phyloP scores from a whole-genome alignment of 1,284 basidiomycete genomes.

The Tylopilus orsonianus region DNA sequence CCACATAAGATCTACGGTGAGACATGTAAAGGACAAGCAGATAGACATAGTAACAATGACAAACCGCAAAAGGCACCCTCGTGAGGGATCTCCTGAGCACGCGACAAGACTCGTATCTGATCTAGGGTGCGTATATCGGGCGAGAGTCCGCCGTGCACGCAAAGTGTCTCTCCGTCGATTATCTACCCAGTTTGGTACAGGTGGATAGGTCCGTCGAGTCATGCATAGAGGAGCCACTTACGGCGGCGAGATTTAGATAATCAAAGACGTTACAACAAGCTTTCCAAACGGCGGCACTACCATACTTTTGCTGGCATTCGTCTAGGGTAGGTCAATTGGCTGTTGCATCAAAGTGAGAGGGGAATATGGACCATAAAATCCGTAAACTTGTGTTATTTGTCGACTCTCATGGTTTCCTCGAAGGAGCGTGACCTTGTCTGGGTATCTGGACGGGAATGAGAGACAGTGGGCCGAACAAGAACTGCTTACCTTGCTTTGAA shows the following conservation, averaged over 20 bases:
- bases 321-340: constrained; percentile 47
- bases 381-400: constrained; percentile 98
- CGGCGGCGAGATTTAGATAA: constrained; percentile 90
- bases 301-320: constrained; percentile 96
- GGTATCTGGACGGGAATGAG: constrained; percentile 60
- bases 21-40: background rate
- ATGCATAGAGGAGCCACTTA: constrained; percentile 40
- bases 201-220: background rate
- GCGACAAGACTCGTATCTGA: constrained; percentile 87
- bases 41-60: constrained; percentile 21
- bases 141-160: constrained; percentile 91
- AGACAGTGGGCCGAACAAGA: background rate
- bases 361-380: constrained; percentile 81
- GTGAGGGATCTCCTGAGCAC: constrained; percentile 95
- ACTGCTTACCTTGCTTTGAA: constrained; percentile 81
- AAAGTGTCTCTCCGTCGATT: constrained; percentile 88
- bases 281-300: constrained; percentile 92
- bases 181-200: constrained; percentile 65
- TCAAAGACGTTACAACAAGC: constrained; percentile 96
- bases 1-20: constrained; percentile 88
- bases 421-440: constrained; percentile 87
- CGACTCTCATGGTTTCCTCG: constrained; percentile 95
- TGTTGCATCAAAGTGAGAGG: background rate
- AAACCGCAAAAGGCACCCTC: constrained; percentile 96
- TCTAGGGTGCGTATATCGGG: constrained; percentile 92